Percentiles rank a stretch among this genome's conserved stretches.
These are phyloP conservation scores for Cyberlindnera galapagoensis DNA, from an alignment of 805 yeast species.

Conservation along the genomic window DNA sequence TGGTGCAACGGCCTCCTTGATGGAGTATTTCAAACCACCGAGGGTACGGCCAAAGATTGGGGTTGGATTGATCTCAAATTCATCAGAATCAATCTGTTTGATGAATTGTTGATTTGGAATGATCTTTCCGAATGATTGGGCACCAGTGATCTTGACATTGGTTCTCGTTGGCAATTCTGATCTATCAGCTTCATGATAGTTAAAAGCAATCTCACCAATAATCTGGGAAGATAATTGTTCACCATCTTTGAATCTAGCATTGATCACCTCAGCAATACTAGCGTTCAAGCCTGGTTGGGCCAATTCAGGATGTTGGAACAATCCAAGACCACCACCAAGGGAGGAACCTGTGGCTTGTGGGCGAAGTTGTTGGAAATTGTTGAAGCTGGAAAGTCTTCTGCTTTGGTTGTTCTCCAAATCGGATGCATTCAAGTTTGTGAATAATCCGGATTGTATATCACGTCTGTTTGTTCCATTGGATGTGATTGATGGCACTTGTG, in stretches of 20 bases:
- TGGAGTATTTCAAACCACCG: slow-evolving; percentile 75
- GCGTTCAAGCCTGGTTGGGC: slow-evolving; percentile 65
- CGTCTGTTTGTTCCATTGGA: slow-evolving; percentile 20
- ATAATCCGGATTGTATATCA: slow-evolving; percentile 40
- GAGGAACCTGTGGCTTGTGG: slow-evolving; percentile 41
- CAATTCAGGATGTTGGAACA: slow-evolving; percentile 45
- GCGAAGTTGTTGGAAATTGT: slow-evolving; percentile 25
- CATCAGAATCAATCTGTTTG: slow-evolving; percentile 37
- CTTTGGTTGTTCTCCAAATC: slow-evolving; percentile 22
- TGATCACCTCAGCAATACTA: slow-evolving; percentile 79
- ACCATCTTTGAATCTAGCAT: slow-evolving; percentile 70
- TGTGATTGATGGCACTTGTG: slow-evolving; percentile 11
- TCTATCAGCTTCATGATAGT: slow-evolving; percentile 38
- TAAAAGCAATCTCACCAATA: slow-evolving; percentile 83
- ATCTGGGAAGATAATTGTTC: slow-evolving; percentile 50
- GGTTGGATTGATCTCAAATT: slow-evolving; percentile 41
- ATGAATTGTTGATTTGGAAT: slow-evolving; percentile 50
- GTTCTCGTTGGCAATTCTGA: slow-evolving; percentile 34
- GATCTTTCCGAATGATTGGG: slow-evolving; percentile 37
- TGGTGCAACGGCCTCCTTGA: slow-evolving; percentile 52
- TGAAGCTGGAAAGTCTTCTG: slow-evolving; percentile 22
- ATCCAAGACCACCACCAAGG: slow-evolving; percentile 23
- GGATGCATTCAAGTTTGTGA: slow-evolving; percentile 38
- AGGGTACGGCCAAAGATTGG: slow-evolving; percentile 57
- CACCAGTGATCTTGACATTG: slow-evolving; percentile 34